Conservation (phyloP, 2,329 filamentous ascomycete species). For the Fusarium graminum region DNA sequence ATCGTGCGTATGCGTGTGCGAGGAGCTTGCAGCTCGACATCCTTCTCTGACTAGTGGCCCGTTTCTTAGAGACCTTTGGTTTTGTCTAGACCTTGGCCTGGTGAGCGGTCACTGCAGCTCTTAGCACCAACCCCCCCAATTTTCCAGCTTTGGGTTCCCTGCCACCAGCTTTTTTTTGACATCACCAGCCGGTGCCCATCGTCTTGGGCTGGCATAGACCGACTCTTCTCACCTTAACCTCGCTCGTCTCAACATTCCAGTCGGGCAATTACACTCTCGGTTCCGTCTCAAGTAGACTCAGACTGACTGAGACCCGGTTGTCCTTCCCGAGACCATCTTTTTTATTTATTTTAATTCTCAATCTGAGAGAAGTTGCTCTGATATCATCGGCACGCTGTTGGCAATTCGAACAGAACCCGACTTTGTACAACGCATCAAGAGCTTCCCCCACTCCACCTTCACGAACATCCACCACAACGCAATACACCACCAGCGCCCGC, state of each 20-base stretch:
- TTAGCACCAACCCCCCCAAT: slow-evolving; percentile 39
- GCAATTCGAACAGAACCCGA: slow-evolving; percentile 24
- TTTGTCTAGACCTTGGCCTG: slow-evolving; percentile 36
- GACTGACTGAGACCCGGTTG: slow-evolving; percentile 35
- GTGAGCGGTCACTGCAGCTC: slow-evolving; percentile 37
- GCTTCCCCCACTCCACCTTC: slow-evolving; percentile 40
- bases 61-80: slow-evolving; percentile 20
- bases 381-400: slow-evolving; percentile 17
- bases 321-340: slow-evolving; percentile 34
- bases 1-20: slow-evolving; percentile 30
- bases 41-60: slow-evolving; percentile 32
- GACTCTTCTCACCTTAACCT: slow-evolving; percentile 22
- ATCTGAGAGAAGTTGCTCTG: slow-evolving; percentile 9
- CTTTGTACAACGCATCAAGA: slow-evolving; percentile 43
- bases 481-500: slow-evolving; percentile 53
- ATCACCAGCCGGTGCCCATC: slow-evolving; percentile 47
- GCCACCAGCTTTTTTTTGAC: slow-evolving; percentile 53
- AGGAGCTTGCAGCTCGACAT: slow-evolving; percentile 32
- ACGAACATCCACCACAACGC: slow-evolving; percentile 39
- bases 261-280: slow-evolving; percentile 30
- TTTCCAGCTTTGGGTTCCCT: slow-evolving; percentile 45
- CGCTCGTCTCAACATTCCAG: slow-evolving; percentile 41
- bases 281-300: slow-evolving; percentile 38
- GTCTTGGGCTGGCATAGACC: slow-evolving; percentile 33
- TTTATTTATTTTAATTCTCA: slow-evolving; percentile 6